phyloP scores from a whole-genome alignment of 768 basidiomycete species.

The Russula foetens region DNA sequence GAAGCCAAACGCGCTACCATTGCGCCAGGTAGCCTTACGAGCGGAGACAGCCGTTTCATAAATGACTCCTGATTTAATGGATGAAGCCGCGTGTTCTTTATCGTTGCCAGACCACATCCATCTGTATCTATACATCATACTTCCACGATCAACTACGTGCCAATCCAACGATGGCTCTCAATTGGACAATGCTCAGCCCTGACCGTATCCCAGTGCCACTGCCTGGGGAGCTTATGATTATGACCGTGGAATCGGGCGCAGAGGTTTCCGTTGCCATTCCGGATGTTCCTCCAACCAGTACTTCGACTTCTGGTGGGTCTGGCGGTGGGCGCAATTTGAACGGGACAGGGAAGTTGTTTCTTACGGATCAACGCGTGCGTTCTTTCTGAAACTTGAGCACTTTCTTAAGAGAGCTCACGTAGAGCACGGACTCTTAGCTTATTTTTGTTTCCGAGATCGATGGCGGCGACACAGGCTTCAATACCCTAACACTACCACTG shows the following conservation, averaged over 20 bases:
- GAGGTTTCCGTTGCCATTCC: conserved; percentile 55
- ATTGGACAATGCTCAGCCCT: conserved; percentile 63
- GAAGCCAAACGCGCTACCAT: conserved; percentile 96
- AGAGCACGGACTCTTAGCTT: conserved; percentile 36
- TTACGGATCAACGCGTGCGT: conserved; percentile 70
- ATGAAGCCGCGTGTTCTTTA: not conserved
- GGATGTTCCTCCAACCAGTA: conserved; percentile 36
- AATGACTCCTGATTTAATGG: not conserved
- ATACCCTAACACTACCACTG: conserved; percentile 48
- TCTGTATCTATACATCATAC: no score
- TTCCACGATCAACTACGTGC: not conserved
- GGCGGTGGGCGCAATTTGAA: conserved; percentile 51
- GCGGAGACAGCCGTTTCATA: not conserved
- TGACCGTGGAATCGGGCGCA: conserved; percentile 46
- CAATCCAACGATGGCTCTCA: conserved; percentile 44
- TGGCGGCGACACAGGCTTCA: conserved; percentile 26
- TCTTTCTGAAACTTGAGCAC: not conserved
- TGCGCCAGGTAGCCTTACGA: conserved; percentile 56
- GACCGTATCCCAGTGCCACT: conserved; percentile 56
- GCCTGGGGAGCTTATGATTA: conserved; percentile 51
- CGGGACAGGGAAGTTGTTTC: conserved; percentile 46
- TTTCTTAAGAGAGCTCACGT: not conserved
- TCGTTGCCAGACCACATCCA: not conserved
- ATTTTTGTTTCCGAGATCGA: conserved; percentile 37
- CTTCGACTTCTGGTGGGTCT: conserved; percentile 42